Evolutionary conservation across 305 asterid species (phyloP), one percentile per base, ranked within the genome.

Genomic region (Fraxinus baroniana): DNA sequence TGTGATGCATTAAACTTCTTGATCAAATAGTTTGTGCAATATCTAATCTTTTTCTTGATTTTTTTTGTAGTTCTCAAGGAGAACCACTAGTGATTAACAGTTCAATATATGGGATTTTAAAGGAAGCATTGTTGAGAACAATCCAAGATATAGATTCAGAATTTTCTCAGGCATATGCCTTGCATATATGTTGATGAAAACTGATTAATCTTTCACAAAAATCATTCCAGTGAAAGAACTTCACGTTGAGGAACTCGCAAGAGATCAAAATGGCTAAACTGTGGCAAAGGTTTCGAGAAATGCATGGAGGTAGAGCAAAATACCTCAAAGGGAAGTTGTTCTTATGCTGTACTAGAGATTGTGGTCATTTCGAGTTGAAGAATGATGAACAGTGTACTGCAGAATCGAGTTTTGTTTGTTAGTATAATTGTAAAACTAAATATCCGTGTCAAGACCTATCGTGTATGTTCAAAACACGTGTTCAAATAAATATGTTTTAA

Each of bases 141-240:
- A 90, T 93, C 77, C 73, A 90, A 74, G 97, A 93, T 78, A 92
- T 94, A 57, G 98, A 94, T 82, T 84, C 84, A 37, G 95, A 93
- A 78, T 94, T 93, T 80, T 84, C 88, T 1, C 81, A 84, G 91
- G 98, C 86, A 82, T 78, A 71, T 78, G 22, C 22, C 64, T 52
- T 2, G 28, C 75, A 35, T 2, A 5, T n/a, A 62, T 41, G 28
- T 37, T 52, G 62, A 41, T 32, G 41, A 41, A 80, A n/a, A 41
- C 72, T 39, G 55, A 28, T 5, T 72, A 74, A 60, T 36, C 26
- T 46, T 44, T 76, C 74, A 35, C 49, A n/a, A n/a, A 87, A 92
- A 86, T 44, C 41, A 10, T 75, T 68, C 75, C 83, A 12, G 71
- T 17, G 77, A 28, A 73, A 79, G 84, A 41, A 46, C 83, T 82